These are phyloP conservation scores for Chloranthus sessilifolius DNA, from an alignment of 164 flowering plant species.

Conservation along the genomic window DNA sequence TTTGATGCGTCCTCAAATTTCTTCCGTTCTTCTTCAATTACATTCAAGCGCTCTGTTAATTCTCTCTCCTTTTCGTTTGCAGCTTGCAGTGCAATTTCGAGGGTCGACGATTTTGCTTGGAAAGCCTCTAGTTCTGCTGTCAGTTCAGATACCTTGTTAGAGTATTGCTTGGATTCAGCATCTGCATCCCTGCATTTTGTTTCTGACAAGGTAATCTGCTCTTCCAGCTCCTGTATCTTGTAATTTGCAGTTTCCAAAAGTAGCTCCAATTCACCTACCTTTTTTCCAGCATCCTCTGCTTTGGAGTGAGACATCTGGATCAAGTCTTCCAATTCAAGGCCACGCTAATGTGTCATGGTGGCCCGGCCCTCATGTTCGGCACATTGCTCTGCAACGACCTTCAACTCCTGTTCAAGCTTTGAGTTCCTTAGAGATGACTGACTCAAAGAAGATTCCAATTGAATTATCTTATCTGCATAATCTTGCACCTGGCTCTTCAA, in stretches of 20 bases:
- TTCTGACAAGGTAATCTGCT: constrained; percentile 48
- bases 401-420: constrained; percentile 65
- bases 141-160: constrained; percentile 49
- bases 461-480: constrained; percentile 35
- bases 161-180: constrained; percentile 39
- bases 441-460: constrained; percentile 43
- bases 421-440: constrained; percentile 32
- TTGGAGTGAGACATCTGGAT: constrained; percentile 58
- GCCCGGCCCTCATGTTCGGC: constrained; percentile 76
- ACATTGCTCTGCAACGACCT: constrained; percentile 35
- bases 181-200: constrained; percentile 48
- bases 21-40: constrained; percentile 49
- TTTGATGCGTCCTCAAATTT: constrained; percentile 40
- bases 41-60: constrained; percentile 38
- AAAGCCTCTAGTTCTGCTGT: constrained; percentile 50
- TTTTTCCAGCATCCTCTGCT: constrained; percentile 55
- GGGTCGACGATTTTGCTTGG: constrained; percentile 41
- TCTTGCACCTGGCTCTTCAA: constrained; percentile 35
- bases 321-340: constrained; percentile 71
- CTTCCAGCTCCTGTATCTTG: constrained; percentile 76
- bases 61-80: constrained; percentile 63
- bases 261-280: constrained; percentile 59
- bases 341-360: constrained; percentile 47
- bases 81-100: constrained; percentile 51
- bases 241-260: constrained; percentile 56